These are phyloP conservation scores for Penicillium tannophilum DNA, from an alignment of 495 filamentous ascomycete genomes.

Conservation along the genomic window DNA sequence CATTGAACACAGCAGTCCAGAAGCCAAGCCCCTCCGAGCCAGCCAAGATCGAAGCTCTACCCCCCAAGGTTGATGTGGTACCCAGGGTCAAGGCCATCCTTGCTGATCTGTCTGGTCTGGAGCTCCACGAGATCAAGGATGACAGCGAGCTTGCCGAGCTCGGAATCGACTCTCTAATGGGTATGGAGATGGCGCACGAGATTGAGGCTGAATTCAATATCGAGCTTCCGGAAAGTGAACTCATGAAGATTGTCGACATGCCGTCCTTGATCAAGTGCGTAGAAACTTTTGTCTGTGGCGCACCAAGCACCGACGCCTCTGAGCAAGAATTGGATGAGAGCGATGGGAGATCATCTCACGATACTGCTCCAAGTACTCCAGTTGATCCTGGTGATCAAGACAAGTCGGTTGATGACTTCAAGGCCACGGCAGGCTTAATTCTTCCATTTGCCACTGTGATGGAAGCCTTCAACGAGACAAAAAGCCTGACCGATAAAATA, in stretches of 20 bases:
- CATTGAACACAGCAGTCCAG: too few relatives aligned
- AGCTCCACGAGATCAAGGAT: constrained; percentile 40
- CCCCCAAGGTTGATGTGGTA: constrained; percentile 1
- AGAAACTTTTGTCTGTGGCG: not conserved
- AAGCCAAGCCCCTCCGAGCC: not conserved
- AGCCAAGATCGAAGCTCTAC: not conserved
- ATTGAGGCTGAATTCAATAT: constrained; percentile 48
- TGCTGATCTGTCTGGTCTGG: constrained; percentile 43
- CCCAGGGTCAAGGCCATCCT: not conserved
- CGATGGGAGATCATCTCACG: not conserved
- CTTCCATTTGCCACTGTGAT: constrained; percentile 17
- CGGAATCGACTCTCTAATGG: constrained; percentile 59
- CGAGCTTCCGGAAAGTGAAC: constrained; percentile 4
- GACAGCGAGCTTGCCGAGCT: constrained; percentile 46
- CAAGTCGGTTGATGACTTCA: not conserved
- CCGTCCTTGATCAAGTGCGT: not conserved
- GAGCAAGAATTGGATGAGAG: not conserved
- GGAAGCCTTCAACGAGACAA: constrained; percentile 52
- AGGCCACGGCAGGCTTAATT: not conserved
- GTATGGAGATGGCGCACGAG: constrained; percentile 56
- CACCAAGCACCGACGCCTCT: not conserved
- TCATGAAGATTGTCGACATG: constrained; percentile 4
- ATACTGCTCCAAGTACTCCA: not conserved
- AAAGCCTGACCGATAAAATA: constrained; percentile 32
- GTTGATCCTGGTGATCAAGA: not conserved